Base-by-base conservation (phyloP, 129 eudicot species). In the Deinandra increscens region DNA sequence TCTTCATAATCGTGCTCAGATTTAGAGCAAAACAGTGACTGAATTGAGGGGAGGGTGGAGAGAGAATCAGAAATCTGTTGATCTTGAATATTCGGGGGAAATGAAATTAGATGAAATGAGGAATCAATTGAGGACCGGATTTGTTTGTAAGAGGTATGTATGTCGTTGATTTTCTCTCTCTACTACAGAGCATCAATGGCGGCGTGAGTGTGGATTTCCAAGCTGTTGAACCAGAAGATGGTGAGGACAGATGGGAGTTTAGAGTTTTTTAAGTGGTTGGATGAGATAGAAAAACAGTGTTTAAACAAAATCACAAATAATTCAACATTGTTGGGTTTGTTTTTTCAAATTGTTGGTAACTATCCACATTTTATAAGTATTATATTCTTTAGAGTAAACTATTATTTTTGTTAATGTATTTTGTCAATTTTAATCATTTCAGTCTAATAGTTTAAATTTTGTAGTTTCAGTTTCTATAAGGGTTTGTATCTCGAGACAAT, bases 1-100 rank as follows among this genome's bases (percentile, higher is more conserved):
- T 84, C 89, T 84, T 84, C 86, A 84, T 84, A 18, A 50, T 3
- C n/a, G 34, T 19, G 17, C n/a, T 43, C 58, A 1, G 12, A 17
- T n/a, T 66, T 53, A 51, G 34, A 7, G 12, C 37, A 37, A 77
- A 22, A 1, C 38, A 41, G 8, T 22, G 12, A 9, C 22, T 4
- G 19, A 43, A 34, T 2, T 68, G 7, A 18, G 44, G 53, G 31
- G 60, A 49, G 1, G 72, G 45, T 17, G 60, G 14, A 15, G 46
- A 50, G 48, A 46, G 14, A n/a, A n/a, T n/a, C n/a, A n/a, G n/a
- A 22, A 2, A 43, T 34, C 55, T 39, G 39, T 63, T 39, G 73
- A 65, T 74, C 59, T 65, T 65, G 59, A 72, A 9, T 26, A 26
- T 26, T 26, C 1, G 31, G 31, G 31, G 58, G 7, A 20, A 46